Evolutionary conservation across 129 eudicot species (phyloP), one percentile per base, ranked within the genome.

Genomic region (Arctium minus): DNA sequence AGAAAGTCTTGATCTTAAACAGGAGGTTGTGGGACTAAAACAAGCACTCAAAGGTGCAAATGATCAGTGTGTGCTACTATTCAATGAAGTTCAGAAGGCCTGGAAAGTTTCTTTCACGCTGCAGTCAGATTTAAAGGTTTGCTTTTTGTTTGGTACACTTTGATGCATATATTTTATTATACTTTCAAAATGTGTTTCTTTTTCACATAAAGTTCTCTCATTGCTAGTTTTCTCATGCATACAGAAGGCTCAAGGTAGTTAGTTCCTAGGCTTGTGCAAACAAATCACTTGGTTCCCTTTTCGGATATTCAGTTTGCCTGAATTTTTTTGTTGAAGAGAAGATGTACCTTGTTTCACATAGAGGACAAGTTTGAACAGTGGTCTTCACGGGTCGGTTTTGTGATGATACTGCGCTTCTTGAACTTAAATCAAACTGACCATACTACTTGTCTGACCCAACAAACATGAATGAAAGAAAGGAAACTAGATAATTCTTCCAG

Each of bases 51-150:
- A 92, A 76, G 94, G 80, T 79, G 96, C 98, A 76, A 96, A 93
- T 75, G 99, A 93, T 84, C 99, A 96, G 78, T 90, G 97, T 81
- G 96, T 90, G 40, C 88, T 93, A 72, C 92, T 96, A 65, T 93
- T 96, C 79, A 96, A 92, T 84, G 98, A 96, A 90, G 99, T 96
- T 88, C 99, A 96, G 82, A 96, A 91, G 89, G 99, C 98, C 31
- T 93, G 99, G 98, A 96, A 96, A 90, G 99, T 95, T 83, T 95
- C 97, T 78, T 95, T 91, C 82, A 88, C 95, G 32, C 83, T 95
- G 84, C 99, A 95, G 83, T 91, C 99, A 32, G 99, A 95, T 88
- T 78, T 95, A 77, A 95, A 95, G 99, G 99, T 95, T 82, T 31
- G 67, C 80, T 12, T 75, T 9, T 50, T 9, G 53, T 69, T 75